These are phyloP conservation scores for Mycena galopus DNA, from an alignment of 768 basidiomycete species.

Conservation along the genomic window DNA sequence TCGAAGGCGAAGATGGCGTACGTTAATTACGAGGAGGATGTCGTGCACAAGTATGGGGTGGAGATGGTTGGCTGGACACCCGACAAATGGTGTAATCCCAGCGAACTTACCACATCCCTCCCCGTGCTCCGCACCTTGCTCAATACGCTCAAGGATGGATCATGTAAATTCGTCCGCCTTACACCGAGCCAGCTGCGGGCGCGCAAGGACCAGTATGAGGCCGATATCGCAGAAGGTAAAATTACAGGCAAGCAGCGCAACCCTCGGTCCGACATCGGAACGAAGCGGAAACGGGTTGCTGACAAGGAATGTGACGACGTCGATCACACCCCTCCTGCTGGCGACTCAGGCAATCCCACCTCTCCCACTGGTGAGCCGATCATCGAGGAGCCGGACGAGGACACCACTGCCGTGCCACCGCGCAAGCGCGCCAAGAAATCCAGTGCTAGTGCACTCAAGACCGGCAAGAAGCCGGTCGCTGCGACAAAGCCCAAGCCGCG, in stretches of 20 bases:
- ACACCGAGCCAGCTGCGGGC: not conserved
- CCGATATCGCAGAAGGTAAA: not conserved
- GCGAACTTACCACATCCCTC: not conserved
- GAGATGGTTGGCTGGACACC: constrained; percentile 37
- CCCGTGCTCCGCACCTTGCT: not conserved
- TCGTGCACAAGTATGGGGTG: constrained; percentile 30
- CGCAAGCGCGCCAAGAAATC: too few relatives aligned
- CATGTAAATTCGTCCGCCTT: not conserved
- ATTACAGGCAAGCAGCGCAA: not conserved
- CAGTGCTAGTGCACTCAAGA: too few relatives aligned
- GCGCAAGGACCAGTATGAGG: not conserved
- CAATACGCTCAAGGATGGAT: not conserved
- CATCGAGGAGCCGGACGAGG: too few relatives aligned
- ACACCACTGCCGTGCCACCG: too few relatives aligned
- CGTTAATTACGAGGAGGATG: constrained; percentile 30
- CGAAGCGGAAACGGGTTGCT: not conserved
- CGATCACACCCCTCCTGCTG: not conserved
- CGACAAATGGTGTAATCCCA: constrained; percentile 2
- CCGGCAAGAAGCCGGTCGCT: too few relatives aligned
- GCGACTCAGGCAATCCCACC: too few relatives aligned
- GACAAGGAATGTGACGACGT: not conserved
- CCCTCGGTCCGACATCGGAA: not conserved
- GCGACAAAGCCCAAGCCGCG: too few relatives aligned
- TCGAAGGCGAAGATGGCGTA: constrained; percentile 38
- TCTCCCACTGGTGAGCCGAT: too few relatives aligned